Evolutionary conservation across 2,329 filamentous ascomycete genomes (phyloP), one percentile per base, ranked within the genome.

Genomic region (Scedosporium aurantiacum): DNA sequence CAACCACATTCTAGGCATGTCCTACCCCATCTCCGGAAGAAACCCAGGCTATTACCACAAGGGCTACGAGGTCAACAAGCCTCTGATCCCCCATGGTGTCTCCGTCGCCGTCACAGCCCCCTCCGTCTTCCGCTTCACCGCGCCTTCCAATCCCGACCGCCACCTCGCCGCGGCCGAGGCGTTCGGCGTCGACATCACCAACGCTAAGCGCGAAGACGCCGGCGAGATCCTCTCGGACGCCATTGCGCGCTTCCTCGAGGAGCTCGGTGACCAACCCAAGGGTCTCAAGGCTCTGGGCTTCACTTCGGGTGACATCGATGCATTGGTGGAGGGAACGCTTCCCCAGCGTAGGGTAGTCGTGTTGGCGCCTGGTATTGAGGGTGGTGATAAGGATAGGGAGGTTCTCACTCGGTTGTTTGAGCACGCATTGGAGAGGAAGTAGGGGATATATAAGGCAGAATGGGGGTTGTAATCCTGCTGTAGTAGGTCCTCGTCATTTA

Each of bases 21-120:
- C 90, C 25, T 99, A 99, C 70, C 94, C 94, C 18, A 96, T 99
- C 70, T 96, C 91, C 0, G 90, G 91, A 32, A 92, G 97, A 72
- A 99, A 99, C 72, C 90, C 90, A 0, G 87, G 61, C 18, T 97
- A 97, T 76, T 86, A 85, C 68, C 94, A 99, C 71, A 74, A 81
- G 0, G 94, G 94, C n/a, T 99, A 99, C 73, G 78, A 87, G 1
- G 85, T 96, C 6, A 75, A 83, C 27, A 72, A 81, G 32, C 85
- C 89, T 8, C 88, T 99, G 68, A 97, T 99, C 69, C 94, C 94
- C 0, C 94, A 99, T 72, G 94, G 94, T 60, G 94, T 99, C 25
- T 93, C 89, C 1, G 94, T 99, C 1, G 94, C 92, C 2, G 93
- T 97, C 5, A 93, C 91, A 0, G 91, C 93, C 0, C 93, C 94